These are phyloP conservation scores for Chiua sp. DNA, from an alignment of 1,284 basidiomycete species.

Conservation along the genomic window DNA sequence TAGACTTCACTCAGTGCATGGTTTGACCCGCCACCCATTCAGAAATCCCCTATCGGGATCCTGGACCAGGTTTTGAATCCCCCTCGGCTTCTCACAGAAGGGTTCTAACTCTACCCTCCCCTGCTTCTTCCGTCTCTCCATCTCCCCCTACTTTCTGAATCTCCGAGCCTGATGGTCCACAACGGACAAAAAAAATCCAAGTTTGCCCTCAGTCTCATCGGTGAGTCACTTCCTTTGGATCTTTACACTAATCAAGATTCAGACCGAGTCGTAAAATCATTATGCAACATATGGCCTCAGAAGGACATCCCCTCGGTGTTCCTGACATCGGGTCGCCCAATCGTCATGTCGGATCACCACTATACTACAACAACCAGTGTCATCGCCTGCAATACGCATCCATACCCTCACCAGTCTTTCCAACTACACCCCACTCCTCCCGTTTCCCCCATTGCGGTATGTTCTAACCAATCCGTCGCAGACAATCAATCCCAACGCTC, in stretches of 20 bases:
- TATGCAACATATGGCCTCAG: constrained; percentile 77
- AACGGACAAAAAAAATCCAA: constrained; percentile 56
- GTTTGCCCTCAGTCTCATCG: constrained; percentile 68
- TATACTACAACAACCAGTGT: constrained; percentile 21
- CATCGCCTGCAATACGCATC: constrained; percentile 43
- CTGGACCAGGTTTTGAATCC: too few species aligned
- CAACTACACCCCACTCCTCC: constrained; percentile 44
- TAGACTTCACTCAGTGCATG: constrained; percentile 36
- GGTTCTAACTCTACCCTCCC: constrained; percentile 69
- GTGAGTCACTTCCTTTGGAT: constrained; percentile 48
- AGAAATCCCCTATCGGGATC: constrained; percentile 70
- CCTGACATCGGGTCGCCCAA: constrained; percentile 46
- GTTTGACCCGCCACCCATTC: constrained; percentile 67
- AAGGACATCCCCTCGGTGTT: constrained; percentile 72
- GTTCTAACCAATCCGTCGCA: constrained; percentile 22
- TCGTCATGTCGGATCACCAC: constrained; percentile 29
- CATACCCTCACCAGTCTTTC: constrained; percentile 55
- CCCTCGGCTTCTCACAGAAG: constrained; percentile 51
- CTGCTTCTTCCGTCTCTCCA: constrained; percentile 46
- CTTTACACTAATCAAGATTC: constrained; percentile 25
- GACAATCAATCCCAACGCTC: constrained; percentile 27
- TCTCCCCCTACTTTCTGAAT: constrained; percentile 38
- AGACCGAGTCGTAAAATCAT: constrained; percentile 79
- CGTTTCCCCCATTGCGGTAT: constrained; percentile 28
- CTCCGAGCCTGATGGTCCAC: constrained; percentile 45